Conservation (phyloP, 345 rosid genomes). For the Euphorbia pulcherrima region DNA sequence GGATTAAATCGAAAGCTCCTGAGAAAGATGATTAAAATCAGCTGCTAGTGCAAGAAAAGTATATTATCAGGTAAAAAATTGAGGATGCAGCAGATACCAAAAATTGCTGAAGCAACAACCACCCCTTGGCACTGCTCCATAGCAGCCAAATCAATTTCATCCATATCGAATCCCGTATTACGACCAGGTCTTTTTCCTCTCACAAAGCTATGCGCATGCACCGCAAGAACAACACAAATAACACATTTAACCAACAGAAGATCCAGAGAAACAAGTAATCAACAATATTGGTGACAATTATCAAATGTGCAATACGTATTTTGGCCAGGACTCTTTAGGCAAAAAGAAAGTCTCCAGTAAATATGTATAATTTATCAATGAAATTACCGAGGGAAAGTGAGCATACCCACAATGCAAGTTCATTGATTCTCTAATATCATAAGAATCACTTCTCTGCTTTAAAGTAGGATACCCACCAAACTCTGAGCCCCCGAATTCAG, state of each 20-base stretch:
- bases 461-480: slow-evolving; percentile 96
- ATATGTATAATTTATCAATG: neutral
- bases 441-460: slow-evolving; percentile 74
- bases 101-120: slow-evolving; percentile 94
- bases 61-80: slow-evolving; percentile 14
- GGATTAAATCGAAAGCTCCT: slow-evolving; percentile 91
- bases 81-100: slow-evolving; percentile 50
- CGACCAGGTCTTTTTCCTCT: slow-evolving; percentile 80
- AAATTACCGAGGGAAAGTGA: slow-evolving; percentile 1
- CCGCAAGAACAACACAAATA: slow-evolving; percentile 4
- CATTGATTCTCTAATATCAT: slow-evolving; percentile 79
- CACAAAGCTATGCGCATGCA: slow-evolving; percentile 55
- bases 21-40: slow-evolving; percentile 22
- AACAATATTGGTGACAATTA: neutral
- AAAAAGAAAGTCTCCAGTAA: slow-evolving; percentile 3
- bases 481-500: slow-evolving; percentile 94
- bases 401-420: slow-evolving; percentile 88
- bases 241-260: slow-evolving; percentile 8
- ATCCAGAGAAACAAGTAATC: slow-evolving; percentile 1
- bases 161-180: slow-evolving; percentile 82
- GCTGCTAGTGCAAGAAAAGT: slow-evolving; percentile 13
- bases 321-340: neutral
- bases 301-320: neutral
- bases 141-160: slow-evolving; percentile 69
- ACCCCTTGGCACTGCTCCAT: slow-evolving; percentile 88